These are phyloP conservation scores for Volvariella surrecta DNA, from an alignment of 1,284 basidiomycete species.

Conservation along the genomic window DNA sequence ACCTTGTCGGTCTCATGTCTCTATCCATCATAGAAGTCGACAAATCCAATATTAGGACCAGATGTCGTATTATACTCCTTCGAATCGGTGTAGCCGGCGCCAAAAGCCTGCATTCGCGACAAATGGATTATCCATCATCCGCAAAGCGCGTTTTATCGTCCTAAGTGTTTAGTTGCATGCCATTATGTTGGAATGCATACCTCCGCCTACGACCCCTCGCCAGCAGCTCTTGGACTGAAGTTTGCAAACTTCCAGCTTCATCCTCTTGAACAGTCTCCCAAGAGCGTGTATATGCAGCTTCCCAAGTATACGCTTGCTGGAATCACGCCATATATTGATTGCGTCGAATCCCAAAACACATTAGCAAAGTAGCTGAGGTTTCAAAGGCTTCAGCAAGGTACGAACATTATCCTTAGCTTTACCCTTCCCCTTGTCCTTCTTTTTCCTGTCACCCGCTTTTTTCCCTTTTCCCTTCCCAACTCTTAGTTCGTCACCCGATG, in stretches of 20 bases:
- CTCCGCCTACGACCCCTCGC: slow-evolving; percentile 80
- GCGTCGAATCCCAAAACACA: slow-evolving; percentile 1
- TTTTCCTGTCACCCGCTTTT: slow-evolving; percentile 27
- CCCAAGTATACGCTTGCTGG: slow-evolving; percentile 88
- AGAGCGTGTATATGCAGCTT: slow-evolving; percentile 87
- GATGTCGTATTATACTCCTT: slow-evolving; percentile 92
- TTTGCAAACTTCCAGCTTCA: slow-evolving; percentile 84
- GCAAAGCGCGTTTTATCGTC: too few relatives aligned
- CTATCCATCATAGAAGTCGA: slow-evolving; percentile 91
- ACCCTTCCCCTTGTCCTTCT: slow-evolving; percentile 39
- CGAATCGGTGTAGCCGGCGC: slow-evolving; percentile 84
- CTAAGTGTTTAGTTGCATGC: too few relatives aligned
- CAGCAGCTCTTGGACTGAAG: slow-evolving; percentile 84
- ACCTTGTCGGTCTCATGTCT: slow-evolving; percentile 91
- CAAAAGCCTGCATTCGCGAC: slow-evolving; percentile 40
- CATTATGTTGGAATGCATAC: too few relatives aligned
- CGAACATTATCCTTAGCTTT: slow-evolving; percentile 37
- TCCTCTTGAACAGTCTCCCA: slow-evolving; percentile 99
- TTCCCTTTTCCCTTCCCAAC: slow-evolving; percentile 26
- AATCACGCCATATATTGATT: too few relatives aligned
- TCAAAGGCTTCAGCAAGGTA: slow-evolving; percentile 5
- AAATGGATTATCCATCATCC: slow-evolving; percentile 3
- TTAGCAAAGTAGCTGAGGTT: neutral
- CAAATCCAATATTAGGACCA: slow-evolving; percentile 86
- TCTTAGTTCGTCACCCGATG: slow-evolving; percentile 32